A percentile compares a stretch with the other conserved stretches of the same genome.
Conservation (phyloP, 768 basidiomycete genomes). For the Lepiota venenata region DNA sequence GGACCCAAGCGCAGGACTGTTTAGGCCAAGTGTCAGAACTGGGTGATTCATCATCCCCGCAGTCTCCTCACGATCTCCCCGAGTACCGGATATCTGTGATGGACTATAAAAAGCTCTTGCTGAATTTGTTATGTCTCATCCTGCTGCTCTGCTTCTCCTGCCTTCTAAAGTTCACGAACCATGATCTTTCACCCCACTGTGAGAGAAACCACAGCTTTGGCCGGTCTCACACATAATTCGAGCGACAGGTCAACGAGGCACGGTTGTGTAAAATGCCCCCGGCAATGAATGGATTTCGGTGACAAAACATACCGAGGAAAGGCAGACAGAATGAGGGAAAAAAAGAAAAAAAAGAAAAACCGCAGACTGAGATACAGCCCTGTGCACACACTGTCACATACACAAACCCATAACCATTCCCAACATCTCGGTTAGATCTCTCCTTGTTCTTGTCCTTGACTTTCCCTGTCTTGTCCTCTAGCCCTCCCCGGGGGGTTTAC, state of each 20-base stretch:
- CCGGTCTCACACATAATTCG: neutral
- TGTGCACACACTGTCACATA: no score
- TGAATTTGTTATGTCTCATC: neutral
- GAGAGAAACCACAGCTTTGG: neutral
- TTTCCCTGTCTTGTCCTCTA: no score
- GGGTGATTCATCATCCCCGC: no score
- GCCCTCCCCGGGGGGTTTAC: no score
- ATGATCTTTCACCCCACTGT: conserved; percentile 2
- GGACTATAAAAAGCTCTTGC: neutral
- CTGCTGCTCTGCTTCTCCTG: neutral
- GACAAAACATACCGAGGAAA: neutral
- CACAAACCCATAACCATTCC: neutral
- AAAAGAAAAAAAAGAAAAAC: neutral
- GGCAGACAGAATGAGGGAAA: neutral
- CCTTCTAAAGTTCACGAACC: neutral
- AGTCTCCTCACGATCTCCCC: no score
- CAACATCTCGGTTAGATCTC: no score
- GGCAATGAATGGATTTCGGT: neutral
- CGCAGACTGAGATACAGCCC: neutral
- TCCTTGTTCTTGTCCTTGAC: no score
- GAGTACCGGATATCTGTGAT: no score
- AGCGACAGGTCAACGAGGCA: conserved; percentile 7
- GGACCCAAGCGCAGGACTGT: no score
- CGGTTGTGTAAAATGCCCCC: neutral
- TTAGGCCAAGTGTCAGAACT: no score